Base-by-base conservation (phyloP, 176 grass and related monocot genomes). In the Dendrocalamus sinicus region DNA sequence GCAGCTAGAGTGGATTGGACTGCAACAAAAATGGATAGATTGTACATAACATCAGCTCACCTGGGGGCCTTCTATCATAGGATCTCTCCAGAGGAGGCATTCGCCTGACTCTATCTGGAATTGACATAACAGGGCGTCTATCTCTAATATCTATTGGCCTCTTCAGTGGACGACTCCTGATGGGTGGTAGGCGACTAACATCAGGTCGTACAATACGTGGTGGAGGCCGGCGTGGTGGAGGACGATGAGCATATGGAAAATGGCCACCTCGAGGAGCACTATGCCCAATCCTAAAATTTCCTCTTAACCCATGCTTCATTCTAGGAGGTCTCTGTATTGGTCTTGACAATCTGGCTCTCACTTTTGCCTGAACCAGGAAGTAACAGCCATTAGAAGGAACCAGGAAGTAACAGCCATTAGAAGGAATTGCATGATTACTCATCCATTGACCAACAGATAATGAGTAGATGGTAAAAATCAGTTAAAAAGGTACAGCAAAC, bases 291-390 rank as follows among this genome's bases (percentile, higher is more conserved):
- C 86, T 91, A 82, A 91, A 93, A 91, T 89, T 97, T 80, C 95
- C 95, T 88, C 89, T 90, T 68, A 91, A 72, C 26, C 85, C 84
- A 32, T 88, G 93, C 84, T 87, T 96, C n/a, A 67, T 86, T 94
- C 90, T 92, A 91, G 91, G 87, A 89, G 92, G 89, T 83, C 89
- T 84, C 77, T 98, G 90, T 43, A 92, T 71, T 54, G 96, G 93
- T 19, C 96, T 86, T 8, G 91, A 98, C 68, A 96, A 93, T 86
- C 92, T 90, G 45, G 96, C 96, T 60, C 91, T 92, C 71, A 96
- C 81, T 92, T 95, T 98, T 22, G 90, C 90, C 94, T 97, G 79
- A 75, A 86, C 54, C 47, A 84, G 28, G 28, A 78, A 57, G 32
- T 46, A 64, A 51, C 12, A 47, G 30, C 22, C n/a, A 30, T 90